Evolutionary conservation across 1,284 basidiomycete genomes (phyloP), one percentile per base, ranked within the genome.

Genomic region (Wolfiporia cocos): DNA sequence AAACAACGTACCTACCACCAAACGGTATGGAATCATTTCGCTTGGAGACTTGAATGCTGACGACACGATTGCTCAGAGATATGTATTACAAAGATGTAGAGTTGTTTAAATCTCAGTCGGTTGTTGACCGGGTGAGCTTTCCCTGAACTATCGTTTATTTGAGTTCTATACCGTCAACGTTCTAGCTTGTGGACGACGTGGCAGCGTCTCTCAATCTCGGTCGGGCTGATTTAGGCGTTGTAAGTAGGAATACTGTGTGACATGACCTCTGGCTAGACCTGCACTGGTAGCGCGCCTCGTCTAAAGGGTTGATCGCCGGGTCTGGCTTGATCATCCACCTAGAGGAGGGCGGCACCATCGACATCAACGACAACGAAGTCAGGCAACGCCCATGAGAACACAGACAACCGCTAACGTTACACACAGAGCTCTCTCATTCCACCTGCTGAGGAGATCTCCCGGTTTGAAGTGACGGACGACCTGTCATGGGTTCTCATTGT

Each of bases 291-390:
- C 77, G 87, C 38, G 92, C 93, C 1, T 78, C 91, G 0, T 76
- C 88, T 0, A 95, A 96, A 62, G 93, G 93, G 0, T 73, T 95
- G 9, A 68, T 93, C 30, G 82, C 78, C 36, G 87, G 92, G 0
- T 69, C 73, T 5, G 70, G 73, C 2, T 58, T 94, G 14, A 63
- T 51, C 1, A 73, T 94, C 5, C 63, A 71, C 41, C 66, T 88
- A 7, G 52, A 62, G n/a, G 66, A 70, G 34, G 86, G 81, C 1
- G 76, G 78, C 30, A 53, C 52, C 0, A 53, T 91, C 3, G 56
- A 55, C 1, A 64, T 71, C 14, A 71, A 67, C 47, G 71, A 83
- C 54, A 60, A 71, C 15, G 83, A 84, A 63, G 88, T 83, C 47
- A 39, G 59, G 49, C n/a, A 29, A 24, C 35, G 14, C 43, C 43